Percentiles rank a stretch among this genome's conserved stretches.
These are phyloP conservation scores for Monosiga brevicollis DNA, from an alignment of 78 protist genomes.

Conservation along the genomic window DNA sequence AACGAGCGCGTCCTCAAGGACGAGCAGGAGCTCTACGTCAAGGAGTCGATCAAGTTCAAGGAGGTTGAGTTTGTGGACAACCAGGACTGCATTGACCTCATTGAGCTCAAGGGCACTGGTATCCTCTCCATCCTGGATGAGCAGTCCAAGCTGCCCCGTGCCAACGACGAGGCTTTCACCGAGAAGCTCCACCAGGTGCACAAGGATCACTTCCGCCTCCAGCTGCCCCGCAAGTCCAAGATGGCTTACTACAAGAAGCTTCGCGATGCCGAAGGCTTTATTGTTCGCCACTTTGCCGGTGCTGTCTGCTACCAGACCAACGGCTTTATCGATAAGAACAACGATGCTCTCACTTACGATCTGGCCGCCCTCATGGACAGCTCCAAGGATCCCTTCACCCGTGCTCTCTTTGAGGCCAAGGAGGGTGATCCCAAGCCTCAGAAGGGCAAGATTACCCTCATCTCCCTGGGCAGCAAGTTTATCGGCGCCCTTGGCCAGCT, in stretches of 20 bases:
- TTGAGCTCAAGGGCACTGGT: slow-evolving; percentile 61
- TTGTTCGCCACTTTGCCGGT: slow-evolving; percentile 44
- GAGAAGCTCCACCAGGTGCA: neutral
- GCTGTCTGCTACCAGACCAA: slow-evolving; percentile 18
- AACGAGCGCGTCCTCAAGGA: slow-evolving; percentile 31
- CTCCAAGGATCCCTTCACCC: slow-evolving; percentile 1
- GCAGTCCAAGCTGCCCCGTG: slow-evolving; percentile 26
- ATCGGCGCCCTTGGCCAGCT: neutral
- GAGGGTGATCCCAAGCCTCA: neutral
- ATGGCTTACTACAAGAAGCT: neutral
- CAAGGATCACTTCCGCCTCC: neutral
- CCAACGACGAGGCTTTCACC: neutral
- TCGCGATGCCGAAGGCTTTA: slow-evolving; percentile 9
- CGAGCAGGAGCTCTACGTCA: slow-evolving; percentile 80
- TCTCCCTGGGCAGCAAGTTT: neutral
- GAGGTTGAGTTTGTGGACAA: slow-evolving; percentile 65
- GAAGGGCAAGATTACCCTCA: neutral
- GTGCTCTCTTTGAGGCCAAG: neutral
- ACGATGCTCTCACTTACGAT: slow-evolving; percentile 23
- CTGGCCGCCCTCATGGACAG: slow-evolving; percentile 2
- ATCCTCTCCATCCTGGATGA: slow-evolving; percentile 65
- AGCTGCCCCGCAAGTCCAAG: neutral
- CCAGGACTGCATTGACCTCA: slow-evolving; percentile 71
- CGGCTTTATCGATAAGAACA: slow-evolving; percentile 49
- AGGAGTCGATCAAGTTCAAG: slow-evolving; percentile 72